A percentile compares a stretch with the other conserved stretches of the same genome.
Conservation (phyloP, 1,284 basidiomycete genomes). For the Boletus smithii region DNA sequence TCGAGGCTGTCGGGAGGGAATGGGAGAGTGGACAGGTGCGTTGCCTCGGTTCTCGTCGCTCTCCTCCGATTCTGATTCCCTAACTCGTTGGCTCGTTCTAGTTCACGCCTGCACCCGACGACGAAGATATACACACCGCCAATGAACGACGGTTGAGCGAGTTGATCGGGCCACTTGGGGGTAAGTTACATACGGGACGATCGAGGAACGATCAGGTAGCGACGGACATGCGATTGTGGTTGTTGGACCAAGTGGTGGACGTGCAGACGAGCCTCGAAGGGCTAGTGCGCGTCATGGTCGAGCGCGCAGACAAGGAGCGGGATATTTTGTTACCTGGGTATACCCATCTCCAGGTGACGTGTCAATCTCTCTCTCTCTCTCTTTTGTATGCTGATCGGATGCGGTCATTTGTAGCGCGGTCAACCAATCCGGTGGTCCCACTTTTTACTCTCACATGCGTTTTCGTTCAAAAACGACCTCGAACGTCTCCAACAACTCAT, state of each 20-base stretch:
- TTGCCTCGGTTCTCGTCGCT: conserved; percentile 5
- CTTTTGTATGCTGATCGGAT: conserved; percentile 1
- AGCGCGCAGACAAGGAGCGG: conserved; percentile 89
- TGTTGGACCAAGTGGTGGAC: conserved; percentile 75
- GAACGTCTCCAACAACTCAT: conserved; percentile 82
- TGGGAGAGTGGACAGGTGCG: conserved; percentile 75
- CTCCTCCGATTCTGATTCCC: too few species aligned
- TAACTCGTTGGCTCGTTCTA: conserved; percentile 28
- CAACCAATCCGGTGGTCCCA: conserved; percentile 99
- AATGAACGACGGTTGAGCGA: conserved; percentile 95
- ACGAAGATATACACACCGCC: conserved; percentile 99
- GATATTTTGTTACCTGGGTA: conserved; percentile 93
- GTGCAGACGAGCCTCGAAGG: conserved; percentile 75
- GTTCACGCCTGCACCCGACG: conserved; percentile 76
- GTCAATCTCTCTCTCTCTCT: not conserved
- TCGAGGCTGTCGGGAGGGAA: conserved; percentile 76
- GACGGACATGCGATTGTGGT: conserved; percentile 96
- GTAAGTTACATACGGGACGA: conserved; percentile 94
- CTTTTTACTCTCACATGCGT: conserved; percentile 91
- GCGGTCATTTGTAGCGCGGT: conserved; percentile 63
- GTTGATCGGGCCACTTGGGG: conserved; percentile 86
- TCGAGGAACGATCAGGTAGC: conserved; percentile 98
- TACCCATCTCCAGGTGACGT: conserved; percentile 85
- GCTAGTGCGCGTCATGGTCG: conserved; percentile 84
- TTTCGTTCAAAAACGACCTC: conserved; percentile 87